Evolutionary conservation across 2,329 filamentous ascomycete genomes (phyloP).

Genomic region (Sphaerulina vaccinii): DNA sequence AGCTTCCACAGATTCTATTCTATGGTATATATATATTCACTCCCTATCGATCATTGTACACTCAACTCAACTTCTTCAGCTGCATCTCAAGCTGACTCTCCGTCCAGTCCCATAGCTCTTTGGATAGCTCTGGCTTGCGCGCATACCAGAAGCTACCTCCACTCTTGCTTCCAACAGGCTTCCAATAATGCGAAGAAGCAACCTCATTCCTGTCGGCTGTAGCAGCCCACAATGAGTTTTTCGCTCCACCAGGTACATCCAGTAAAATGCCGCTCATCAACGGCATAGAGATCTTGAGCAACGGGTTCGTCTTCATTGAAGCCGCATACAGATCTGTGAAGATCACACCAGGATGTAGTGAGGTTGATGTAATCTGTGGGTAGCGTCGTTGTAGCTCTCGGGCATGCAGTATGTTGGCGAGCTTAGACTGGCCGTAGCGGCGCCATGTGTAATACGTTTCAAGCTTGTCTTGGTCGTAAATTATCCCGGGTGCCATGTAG

Average conservation of each 20-base stretch:
- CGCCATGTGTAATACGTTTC: conserved; percentile 34
- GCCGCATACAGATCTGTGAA: conserved; percentile 54
- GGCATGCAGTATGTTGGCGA: conserved; percentile 60
- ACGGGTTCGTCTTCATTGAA: conserved; percentile 16
- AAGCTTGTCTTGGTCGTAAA: conserved; percentile 40
- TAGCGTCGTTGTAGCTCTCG: conserved; percentile 59
- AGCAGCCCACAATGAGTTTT: conserved; percentile 33
- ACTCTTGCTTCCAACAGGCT: conserved; percentile 26
- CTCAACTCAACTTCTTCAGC: conserved; percentile 21
- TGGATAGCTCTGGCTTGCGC: conserved; percentile 30
- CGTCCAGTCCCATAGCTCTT: conserved; percentile 44
- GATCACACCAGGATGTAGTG: conserved; percentile 64
- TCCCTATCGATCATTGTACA: not conserved
- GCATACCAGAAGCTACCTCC: conserved; percentile 27
- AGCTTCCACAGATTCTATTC: not conserved
- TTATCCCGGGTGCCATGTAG: conserved; percentile 31
- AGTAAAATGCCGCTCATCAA: conserved; percentile 17
- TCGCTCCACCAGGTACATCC: conserved; percentile 29
- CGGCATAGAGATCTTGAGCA: conserved; percentile 13
- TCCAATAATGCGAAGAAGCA: conserved; percentile 26
- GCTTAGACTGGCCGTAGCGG: conserved; percentile 63
- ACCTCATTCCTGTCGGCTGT: conserved; percentile 27
- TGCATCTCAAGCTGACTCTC: conserved; percentile 28
- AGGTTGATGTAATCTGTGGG: conserved; percentile 61
- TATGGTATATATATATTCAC: not conserved